A percentile compares a stretch with the other conserved stretches of the same genome.
phyloP scores from a whole-genome alignment of 31 red algal genomes.

The Bonnemaisonia californica region DNA sequence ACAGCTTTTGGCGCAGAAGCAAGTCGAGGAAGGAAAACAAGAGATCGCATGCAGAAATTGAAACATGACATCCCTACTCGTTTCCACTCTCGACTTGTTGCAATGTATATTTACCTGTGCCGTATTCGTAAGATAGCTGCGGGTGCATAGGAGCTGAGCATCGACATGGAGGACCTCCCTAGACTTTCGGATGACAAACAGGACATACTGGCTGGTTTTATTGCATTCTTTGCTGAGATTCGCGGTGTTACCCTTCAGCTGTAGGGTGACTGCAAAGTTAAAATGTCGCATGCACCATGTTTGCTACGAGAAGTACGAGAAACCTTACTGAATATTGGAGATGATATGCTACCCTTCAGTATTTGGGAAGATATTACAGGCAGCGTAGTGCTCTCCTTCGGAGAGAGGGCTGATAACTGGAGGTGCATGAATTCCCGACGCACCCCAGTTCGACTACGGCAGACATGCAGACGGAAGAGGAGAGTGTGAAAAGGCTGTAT shows the following conservation, averaged over 20 bases:
- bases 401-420: too few relatives aligned
- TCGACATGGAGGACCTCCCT: neutral
- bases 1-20: conserved; percentile 21
- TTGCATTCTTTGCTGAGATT: conserved; percentile 8
- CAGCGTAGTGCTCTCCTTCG: too few relatives aligned
- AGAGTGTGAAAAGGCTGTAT: too few relatives aligned
- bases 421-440: too few relatives aligned
- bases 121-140: neutral
- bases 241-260: conserved; percentile 3
- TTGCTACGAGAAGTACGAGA: conserved; percentile 19
- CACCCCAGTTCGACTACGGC: too few relatives aligned
- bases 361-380: too few relatives aligned
- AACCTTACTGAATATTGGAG: conserved; percentile 7
- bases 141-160: neutral
- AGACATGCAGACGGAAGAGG: too few relatives aligned
- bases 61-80: conserved; percentile 28
- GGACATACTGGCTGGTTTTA: conserved; percentile 5
- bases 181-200: neutral
- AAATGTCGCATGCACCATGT: conserved; percentile 17
- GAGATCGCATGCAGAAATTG: neutral
- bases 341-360: neutral
- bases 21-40: neutral
- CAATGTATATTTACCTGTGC: conserved; percentile 6
- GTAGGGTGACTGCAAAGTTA: conserved; percentile 25
- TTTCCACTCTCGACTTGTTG: conserved; percentile 4